Evolutionary conservation across 768 basidiomycete genomes (phyloP).

Genomic region (Boletus reticuloceps): DNA sequence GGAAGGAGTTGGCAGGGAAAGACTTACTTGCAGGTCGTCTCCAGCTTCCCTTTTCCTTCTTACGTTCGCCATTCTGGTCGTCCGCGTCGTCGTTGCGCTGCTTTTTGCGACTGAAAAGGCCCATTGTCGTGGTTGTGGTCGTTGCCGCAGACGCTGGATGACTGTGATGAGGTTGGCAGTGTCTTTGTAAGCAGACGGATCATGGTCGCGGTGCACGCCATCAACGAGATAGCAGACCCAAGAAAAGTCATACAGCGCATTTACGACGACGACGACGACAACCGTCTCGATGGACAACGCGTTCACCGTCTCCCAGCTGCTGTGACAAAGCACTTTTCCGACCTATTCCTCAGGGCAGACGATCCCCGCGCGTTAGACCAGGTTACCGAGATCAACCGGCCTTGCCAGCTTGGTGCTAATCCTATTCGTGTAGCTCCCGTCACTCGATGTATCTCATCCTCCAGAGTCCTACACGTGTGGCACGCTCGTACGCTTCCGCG

Average conservation of each 20-base stretch:
- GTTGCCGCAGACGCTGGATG: background rate
- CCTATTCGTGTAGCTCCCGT: constrained; percentile 49
- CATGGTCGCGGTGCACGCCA: constrained; percentile 54
- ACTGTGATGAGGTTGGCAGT: background rate
- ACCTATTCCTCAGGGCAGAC: constrained; percentile 37
- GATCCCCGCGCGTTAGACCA: constrained; percentile 29
- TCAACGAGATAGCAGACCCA: constrained; percentile 51
- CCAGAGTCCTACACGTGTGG: constrained; percentile 49
- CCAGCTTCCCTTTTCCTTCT: constrained; percentile 87
- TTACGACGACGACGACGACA: constrained; percentile 32
- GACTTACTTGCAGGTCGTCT: constrained; percentile 73
- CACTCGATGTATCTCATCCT: constrained; percentile 45
- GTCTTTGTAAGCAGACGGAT: constrained; percentile 16
- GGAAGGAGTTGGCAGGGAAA: constrained; percentile 1
- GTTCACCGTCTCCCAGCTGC: constrained; percentile 34
- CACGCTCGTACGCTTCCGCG: constrained; percentile 68
- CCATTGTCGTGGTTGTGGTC: constrained; percentile 39
- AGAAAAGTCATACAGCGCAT: constrained; percentile 48
- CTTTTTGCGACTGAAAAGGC: constrained; percentile 57
- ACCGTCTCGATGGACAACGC: background rate
- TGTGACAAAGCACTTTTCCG: constrained; percentile 48
- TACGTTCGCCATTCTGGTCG: constrained; percentile 48
- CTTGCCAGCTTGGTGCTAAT: background rate
- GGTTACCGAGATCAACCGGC: constrained; percentile 15
- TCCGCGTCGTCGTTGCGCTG: constrained; percentile 30